These are phyloP conservation scores for Steccherinum ochraceum DNA, from an alignment of 768 basidiomycete genomes.

Conservation along the genomic window DNA sequence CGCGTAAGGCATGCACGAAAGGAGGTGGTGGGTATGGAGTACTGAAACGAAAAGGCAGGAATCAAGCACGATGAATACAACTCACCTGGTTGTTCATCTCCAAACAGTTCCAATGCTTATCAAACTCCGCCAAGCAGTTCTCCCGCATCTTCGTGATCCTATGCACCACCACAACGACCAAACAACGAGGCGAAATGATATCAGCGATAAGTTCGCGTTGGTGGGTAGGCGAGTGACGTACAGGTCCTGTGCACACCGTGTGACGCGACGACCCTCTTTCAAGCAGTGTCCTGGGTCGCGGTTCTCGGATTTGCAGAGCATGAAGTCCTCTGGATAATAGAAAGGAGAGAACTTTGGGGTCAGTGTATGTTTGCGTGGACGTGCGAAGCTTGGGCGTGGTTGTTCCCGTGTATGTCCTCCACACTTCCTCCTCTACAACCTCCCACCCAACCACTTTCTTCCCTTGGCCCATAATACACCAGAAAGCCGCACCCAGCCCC, in stretches of 20 bases:
- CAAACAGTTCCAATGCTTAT: conserved; percentile 91
- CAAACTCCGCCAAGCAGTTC: conserved; percentile 81
- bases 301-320: conserved; percentile 95
- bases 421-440: too few species aligned
- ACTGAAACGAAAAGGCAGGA: too few species aligned
- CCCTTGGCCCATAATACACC: too few species aligned
- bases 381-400: too few species aligned
- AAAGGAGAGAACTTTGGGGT: background rate
- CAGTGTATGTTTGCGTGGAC: background rate
- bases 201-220: too few species aligned
- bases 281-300: conserved; percentile 88
- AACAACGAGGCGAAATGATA: background rate
- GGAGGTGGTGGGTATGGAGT: too few species aligned
- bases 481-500: too few species aligned
- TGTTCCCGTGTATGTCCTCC: too few species aligned
- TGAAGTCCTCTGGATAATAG: conserved; percentile 69
- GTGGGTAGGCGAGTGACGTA: conserved; percentile 35
- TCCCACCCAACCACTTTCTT: too few species aligned
- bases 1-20: background rate
- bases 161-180: background rate
- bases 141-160: conserved; percentile 93
- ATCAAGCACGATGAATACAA: too few species aligned
- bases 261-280: conserved; percentile 93
- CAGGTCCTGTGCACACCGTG: conserved; percentile 92
- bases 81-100: conserved; percentile 91